These are phyloP conservation scores for Malus sieversii DNA, from an alignment of 306 rosid species.

Conservation along the genomic window DNA sequence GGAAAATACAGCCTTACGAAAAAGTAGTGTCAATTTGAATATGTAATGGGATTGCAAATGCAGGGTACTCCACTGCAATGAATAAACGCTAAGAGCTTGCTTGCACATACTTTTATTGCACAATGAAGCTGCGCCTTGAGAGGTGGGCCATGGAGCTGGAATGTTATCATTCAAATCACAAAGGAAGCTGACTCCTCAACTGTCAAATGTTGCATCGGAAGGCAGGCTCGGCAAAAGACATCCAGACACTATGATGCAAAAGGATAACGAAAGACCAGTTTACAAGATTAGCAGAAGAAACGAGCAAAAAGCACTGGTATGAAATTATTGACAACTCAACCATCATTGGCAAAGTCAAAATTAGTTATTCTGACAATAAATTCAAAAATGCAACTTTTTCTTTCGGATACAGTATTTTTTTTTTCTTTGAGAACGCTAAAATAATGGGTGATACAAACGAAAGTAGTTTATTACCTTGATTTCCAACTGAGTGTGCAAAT, in stretches of 20 bases:
- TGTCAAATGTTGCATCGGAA: constrained; percentile 81
- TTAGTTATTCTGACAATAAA: not conserved
- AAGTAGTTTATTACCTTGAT: constrained; percentile 58
- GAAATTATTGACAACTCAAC: not conserved
- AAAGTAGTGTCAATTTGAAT: not conserved
- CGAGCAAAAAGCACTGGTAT: not conserved
- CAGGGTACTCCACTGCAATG: not conserved
- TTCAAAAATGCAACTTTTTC: not conserved
- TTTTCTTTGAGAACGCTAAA: not conserved
- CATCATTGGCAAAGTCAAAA: not conserved
- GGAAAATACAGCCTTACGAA: not conserved
- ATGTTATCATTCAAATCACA: constrained; percentile 91
- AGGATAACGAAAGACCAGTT: constrained; percentile 15
- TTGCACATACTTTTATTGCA: constrained; percentile 67
- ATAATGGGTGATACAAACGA: not conserved
- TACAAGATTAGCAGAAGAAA: not conserved
- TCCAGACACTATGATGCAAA: constrained; percentile 58
- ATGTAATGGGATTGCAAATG: not conserved
- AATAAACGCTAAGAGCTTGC: not conserved
- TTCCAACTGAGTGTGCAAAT: constrained; percentile 59
- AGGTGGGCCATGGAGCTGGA: constrained; percentile 90
- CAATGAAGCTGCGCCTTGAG: constrained; percentile 55
- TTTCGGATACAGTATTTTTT: not conserved
- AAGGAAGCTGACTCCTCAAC: constrained; percentile 75
- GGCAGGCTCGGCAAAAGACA: constrained; percentile 94